Evolutionary conservation across 345 rosid species (phyloP).

Genomic region (Ceriops decandra): DNA sequence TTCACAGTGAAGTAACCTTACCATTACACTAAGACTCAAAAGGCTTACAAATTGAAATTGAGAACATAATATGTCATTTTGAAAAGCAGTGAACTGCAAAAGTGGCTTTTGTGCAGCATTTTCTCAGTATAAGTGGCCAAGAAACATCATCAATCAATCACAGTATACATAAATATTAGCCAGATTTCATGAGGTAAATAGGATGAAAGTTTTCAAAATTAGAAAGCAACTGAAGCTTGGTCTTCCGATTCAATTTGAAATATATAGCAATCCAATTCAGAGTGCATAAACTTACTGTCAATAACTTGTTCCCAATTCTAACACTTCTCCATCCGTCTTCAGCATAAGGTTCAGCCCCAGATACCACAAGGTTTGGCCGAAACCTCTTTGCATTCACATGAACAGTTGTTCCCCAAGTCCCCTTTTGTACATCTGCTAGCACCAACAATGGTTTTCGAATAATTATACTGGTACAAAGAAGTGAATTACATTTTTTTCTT

Average conservation of each 20-base stretch:
- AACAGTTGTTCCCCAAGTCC: conserved; percentile 20
- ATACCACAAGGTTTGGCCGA: conserved; percentile 74
- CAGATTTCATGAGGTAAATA: neutral
- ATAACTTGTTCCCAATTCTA: conserved; percentile 51
- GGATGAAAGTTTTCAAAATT: neutral
- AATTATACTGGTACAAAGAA: neutral
- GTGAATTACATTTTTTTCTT: too few species aligned
- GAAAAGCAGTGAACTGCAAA: too few species aligned
- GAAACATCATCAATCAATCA: too few species aligned
- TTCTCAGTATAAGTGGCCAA: too few species aligned
- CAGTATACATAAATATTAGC: too few species aligned
- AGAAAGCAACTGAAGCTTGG: conserved; percentile 2
- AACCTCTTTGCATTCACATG: conserved; percentile 60
- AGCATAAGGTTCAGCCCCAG: conserved; percentile 75
- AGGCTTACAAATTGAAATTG: too few species aligned
- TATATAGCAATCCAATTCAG: conserved; percentile 2
- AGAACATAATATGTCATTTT: too few species aligned
- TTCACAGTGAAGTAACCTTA: too few species aligned
- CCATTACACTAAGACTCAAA: too few species aligned
- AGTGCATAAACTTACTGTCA: conserved; percentile 44
- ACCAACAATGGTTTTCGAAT: conserved; percentile 7
- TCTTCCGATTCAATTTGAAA: neutral
- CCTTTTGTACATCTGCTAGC: conserved; percentile 30
- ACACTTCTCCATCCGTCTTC: conserved; percentile 84
- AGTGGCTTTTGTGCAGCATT: too few species aligned